These are phyloP conservation scores for Dactylonectria macrodidyma DNA, from an alignment of 2,329 filamentous ascomycete species.

Conservation along the genomic window DNA sequence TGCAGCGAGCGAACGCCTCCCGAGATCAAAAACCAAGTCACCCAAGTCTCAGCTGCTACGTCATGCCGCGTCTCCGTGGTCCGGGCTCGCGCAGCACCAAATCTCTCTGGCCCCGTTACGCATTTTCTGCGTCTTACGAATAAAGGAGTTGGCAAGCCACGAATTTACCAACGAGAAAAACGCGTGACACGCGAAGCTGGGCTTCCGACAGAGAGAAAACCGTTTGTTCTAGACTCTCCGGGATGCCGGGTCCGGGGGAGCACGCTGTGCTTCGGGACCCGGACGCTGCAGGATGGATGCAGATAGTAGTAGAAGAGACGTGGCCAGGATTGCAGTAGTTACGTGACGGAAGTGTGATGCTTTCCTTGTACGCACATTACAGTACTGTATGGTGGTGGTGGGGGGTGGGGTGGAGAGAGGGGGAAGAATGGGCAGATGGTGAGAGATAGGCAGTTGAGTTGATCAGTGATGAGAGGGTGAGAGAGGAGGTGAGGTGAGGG, in stretches of 20 bases:
- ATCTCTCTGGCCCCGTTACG: not conserved
- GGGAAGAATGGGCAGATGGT: slow-evolving; percentile 7
- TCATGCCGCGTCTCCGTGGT: slow-evolving; percentile 37
- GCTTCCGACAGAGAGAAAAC: not conserved
- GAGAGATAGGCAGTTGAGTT: not conserved
- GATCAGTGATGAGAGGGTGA: no score
- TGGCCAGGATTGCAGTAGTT: not conserved
- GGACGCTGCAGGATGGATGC: not conserved
- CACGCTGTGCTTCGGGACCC: slow-evolving; percentile 12
- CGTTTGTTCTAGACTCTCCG: slow-evolving; percentile 18
- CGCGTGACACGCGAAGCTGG: not conserved
- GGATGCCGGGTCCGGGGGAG: slow-evolving; percentile 17
- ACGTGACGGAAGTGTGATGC: not conserved
- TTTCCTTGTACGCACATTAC: not conserved
- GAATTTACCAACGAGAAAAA: not conserved
- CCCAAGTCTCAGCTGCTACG: slow-evolving; percentile 35
- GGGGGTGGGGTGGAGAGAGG: slow-evolving; percentile 1
- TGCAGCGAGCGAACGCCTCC: slow-evolving; percentile 3
- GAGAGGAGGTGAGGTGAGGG: no score
- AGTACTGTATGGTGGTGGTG: not conserved
- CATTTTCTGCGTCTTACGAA: not conserved
- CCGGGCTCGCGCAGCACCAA: slow-evolving; percentile 21
- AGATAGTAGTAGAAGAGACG: not conserved
- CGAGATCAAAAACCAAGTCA: slow-evolving; percentile 14
- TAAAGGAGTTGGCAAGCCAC: not conserved